phyloP scores from a whole-genome alignment of 495 filamentous ascomycete species.

The Chaetomium cochliodes region DNA sequence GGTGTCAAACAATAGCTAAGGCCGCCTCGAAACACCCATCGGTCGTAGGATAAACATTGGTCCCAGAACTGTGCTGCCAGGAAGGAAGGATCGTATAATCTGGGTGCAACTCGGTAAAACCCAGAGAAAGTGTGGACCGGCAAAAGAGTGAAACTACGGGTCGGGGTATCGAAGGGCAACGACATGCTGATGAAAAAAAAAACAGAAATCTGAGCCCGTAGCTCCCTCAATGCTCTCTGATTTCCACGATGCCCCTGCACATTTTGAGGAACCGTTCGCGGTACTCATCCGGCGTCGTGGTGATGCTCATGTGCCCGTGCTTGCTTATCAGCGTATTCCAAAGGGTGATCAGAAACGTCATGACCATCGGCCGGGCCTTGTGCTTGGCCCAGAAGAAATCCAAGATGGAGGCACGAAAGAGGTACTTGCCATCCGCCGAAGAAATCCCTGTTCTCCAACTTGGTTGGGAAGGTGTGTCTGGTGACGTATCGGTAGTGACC shows the following conservation, averaged over 20 bases:
- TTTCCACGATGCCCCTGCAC: conserved; percentile 56
- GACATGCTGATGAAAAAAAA: no score
- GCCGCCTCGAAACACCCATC: no score
- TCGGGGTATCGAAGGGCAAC: no score
- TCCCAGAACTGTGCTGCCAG: no score
- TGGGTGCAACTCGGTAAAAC: background rate
- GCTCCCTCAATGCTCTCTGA: conserved; percentile 33
- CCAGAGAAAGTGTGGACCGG: no score
- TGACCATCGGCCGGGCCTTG: conserved; percentile 57
- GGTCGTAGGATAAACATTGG: no score
- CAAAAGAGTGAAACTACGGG: no score
- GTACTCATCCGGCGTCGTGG: conserved; percentile 64
- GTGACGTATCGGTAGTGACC: conserved; percentile 34
- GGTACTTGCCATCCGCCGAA: conserved; percentile 60
- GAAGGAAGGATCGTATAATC: background rate
- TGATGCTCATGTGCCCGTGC: conserved; percentile 69
- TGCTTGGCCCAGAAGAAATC: conserved; percentile 75
- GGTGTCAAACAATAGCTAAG: no score
- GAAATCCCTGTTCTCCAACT: conserved; percentile 58
- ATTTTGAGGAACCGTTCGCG: conserved; percentile 62
- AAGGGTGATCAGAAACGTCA: conserved; percentile 60
- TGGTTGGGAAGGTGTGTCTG: conserved; percentile 36
- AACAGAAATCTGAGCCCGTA: background rate
- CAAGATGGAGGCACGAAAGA: conserved; percentile 60
- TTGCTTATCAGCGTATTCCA: conserved; percentile 57